phyloP scores from a whole-genome alignment of 768 basidiomycete genomes.

The Sistotremastrum niveocremeum region DNA sequence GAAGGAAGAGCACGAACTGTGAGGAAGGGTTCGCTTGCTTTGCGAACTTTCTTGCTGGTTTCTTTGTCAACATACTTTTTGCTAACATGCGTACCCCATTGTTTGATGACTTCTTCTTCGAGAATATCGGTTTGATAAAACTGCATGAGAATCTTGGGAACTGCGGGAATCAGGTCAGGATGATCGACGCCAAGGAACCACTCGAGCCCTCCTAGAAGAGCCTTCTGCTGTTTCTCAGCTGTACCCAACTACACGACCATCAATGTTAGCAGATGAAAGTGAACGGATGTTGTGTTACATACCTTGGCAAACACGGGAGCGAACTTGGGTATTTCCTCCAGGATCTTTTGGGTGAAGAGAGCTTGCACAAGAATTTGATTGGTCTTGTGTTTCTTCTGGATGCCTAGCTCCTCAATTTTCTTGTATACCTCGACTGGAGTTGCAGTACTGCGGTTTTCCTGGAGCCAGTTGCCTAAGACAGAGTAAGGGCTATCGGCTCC shows the following conservation, averaged over 20 bases:
- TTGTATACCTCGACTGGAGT: slow-evolving; percentile 61
- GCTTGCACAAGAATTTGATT: slow-evolving; percentile 72
- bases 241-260: slow-evolving; percentile 51
- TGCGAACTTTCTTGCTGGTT: slow-evolving; percentile 87
- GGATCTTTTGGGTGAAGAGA: slow-evolving; percentile 64
- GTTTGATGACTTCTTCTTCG: slow-evolving; percentile 78
- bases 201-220: slow-evolving; percentile 87
- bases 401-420: slow-evolving; percentile 81
- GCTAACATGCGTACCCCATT: slow-evolving; percentile 94
- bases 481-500: slow-evolving; percentile 78
- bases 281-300: slow-evolving; percentile 9
- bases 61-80: slow-evolving; percentile 97
- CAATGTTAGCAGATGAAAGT: slow-evolving; percentile 2
- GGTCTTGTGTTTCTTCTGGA: slow-evolving; percentile 91
- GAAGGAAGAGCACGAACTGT: slow-evolving; percentile 37
- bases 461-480: slow-evolving; percentile 72
- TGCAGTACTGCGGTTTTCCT: slow-evolving; percentile 45
- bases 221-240: slow-evolving; percentile 91
- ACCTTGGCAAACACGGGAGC: slow-evolving; percentile 69
- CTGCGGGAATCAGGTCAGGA: slow-evolving; percentile 52
- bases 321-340: slow-evolving; percentile 51
- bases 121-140: slow-evolving; percentile 88
- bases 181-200: slow-evolving; percentile 64
- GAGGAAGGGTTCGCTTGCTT: slow-evolving; percentile 90
- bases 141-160: slow-evolving; percentile 89